Base-by-base conservation (phyloP, 768 basidiomycete species). In the Leccinum pellstonianum region DNA sequence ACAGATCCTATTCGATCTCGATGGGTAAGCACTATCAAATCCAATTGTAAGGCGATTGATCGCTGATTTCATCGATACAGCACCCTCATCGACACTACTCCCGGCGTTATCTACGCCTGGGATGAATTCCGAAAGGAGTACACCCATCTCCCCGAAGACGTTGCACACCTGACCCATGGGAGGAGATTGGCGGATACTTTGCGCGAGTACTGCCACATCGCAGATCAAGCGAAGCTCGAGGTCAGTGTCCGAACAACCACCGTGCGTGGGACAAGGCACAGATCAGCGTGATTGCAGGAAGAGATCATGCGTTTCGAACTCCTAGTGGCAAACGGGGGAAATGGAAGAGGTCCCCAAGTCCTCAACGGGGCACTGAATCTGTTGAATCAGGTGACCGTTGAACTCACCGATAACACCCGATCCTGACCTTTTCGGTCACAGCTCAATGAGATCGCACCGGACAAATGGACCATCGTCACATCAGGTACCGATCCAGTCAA, bases 91-190 rank as follows among this genome's bases (percentile, higher is more conserved):
- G 91, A 93, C 74, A 92, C 91, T 3, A 93, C 91, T 5, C 90
- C 90, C 1, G 93, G 91, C 4, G 88, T 93, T n/a, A 63, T 85
- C 54, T 81, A 81, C 60, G 88, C 90, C 8, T 95, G 93, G 93
- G 77, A 82, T 53, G 83, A 76, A 49, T 94, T 91, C 69, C 79
- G 81, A 43, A 77, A 74, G 46, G 81, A 88, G 58, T 91, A 91
- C 62, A 64, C 62, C 70, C 75, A 60, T 69, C 77, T 66, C 77
- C 86, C 81, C 1, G 80, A 81, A 62, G 75, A 73, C 15, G 74
- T 86, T 17, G 81, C 82, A 4, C 82, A 86, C 64, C 77, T 81
- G 8, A 85, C 87, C 0, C 93, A 94, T 70, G 93, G 93, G 19
- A 81, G 91, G 53, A 80, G 93, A 58, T 77, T 92, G 12, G 77